phyloP scores from a whole-genome alignment of 768 basidiomycete genomes.

The Rickenella mellea region DNA sequence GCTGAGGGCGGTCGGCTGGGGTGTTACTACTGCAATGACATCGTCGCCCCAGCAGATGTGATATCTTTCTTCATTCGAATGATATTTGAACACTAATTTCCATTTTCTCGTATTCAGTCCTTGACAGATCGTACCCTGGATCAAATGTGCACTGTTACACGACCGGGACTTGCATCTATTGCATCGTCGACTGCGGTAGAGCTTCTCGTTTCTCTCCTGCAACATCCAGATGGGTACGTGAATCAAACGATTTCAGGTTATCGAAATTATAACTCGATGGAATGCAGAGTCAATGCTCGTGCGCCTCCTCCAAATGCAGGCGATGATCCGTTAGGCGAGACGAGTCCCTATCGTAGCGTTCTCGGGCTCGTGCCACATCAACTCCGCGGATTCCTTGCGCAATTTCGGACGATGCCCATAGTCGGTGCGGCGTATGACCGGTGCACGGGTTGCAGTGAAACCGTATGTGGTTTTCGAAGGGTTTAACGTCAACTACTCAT shows the following conservation, averaged over 20 bases:
- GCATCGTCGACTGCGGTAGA: conserved; percentile 91
- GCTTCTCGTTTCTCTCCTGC: conserved; percentile 76
- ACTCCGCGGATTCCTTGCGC: conserved; percentile 79
- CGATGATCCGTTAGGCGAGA: conserved; percentile 18
- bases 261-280: conserved; percentile 5
- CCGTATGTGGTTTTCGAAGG: conserved; percentile 44
- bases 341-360: conserved; percentile 34
- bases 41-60: conserved; percentile 93
- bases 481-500: too few relatives aligned
- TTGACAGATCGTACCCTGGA: conserved; percentile 88
- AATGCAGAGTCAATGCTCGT: conserved; percentile 49
- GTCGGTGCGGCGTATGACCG: conserved; percentile 77
- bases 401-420: conserved; percentile 78
- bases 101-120: conserved; percentile 27
- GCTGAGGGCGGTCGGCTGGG: conserved; percentile 45
- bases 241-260: neutral
- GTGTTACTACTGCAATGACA: conserved; percentile 98
- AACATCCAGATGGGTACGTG: conserved; percentile 79
- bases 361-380: conserved; percentile 92
- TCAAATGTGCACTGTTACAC: conserved; percentile 98
- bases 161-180: conserved; percentile 89
- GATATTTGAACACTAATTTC: neutral
- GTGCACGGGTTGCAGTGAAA: conserved; percentile 87
- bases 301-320: conserved; percentile 46
- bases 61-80: neutral